Conservation (phyloP, 163 green algal genomes). For the Volvox carteri region DNA sequence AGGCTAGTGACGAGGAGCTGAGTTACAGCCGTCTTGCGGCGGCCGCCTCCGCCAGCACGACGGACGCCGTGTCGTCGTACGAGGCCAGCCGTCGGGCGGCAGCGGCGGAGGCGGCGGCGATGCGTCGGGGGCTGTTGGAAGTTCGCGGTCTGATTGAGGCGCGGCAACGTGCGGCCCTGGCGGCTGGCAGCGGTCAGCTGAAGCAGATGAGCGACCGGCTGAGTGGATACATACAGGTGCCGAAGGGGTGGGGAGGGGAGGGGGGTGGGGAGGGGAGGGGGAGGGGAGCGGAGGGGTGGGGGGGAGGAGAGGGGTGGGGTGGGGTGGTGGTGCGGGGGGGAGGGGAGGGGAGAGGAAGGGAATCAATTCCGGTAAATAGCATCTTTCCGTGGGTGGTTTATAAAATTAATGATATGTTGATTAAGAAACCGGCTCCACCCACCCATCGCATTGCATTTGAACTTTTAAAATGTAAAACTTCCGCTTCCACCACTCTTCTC, state of each 20-base stretch:
- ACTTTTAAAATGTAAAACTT: too few relatives aligned
- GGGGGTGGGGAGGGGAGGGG: not conserved
- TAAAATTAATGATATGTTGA: too few relatives aligned
- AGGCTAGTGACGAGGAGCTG: slow-evolving; percentile 46
- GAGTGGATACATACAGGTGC: slow-evolving; percentile 38
- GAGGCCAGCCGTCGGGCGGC: slow-evolving; percentile 26
- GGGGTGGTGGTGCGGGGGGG: too few relatives aligned
- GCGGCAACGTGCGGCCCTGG: slow-evolving; percentile 41
- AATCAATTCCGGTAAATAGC: too few relatives aligned
- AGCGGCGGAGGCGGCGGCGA: slow-evolving; percentile 33
- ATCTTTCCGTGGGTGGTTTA: too few relatives aligned
- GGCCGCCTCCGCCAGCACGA: slow-evolving; percentile 8
- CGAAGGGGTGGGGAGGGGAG: not conserved
- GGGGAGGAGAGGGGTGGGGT: too few relatives aligned
- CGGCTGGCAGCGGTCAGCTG: not conserved
- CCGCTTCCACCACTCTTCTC: too few relatives aligned
- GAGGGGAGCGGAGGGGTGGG: too few relatives aligned
- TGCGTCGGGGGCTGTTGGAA: slow-evolving; percentile 47
- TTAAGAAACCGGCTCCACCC: too few relatives aligned
- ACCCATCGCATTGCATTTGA: too few relatives aligned
- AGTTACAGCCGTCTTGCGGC: slow-evolving; percentile 35
- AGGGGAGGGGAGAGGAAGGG: too few relatives aligned
- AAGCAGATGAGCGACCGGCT: slow-evolving; percentile 56
- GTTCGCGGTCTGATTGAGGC: slow-evolving; percentile 27
- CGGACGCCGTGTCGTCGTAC: slow-evolving; percentile 11